Percentiles rank a stretch among this genome's conserved stretches.
These are phyloP conservation scores for Coemansia sp. DNA, from an alignment of 192 early-diverging fungal genomes.

Conservation along the genomic window DNA sequence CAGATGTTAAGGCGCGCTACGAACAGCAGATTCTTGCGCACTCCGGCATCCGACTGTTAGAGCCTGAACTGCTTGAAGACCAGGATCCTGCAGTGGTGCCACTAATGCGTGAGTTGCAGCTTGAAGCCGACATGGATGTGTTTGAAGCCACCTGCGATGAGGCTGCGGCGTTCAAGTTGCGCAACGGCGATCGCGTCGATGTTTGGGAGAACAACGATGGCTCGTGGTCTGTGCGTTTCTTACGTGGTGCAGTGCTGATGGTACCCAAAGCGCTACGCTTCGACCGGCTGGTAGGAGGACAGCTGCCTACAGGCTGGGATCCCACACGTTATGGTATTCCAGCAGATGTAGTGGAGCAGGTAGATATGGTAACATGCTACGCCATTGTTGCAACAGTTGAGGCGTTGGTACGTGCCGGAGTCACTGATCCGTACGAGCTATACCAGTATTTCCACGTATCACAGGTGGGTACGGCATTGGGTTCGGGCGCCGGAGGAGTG, in stretches of 20 bases:
- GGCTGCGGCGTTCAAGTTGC: slow-evolving; percentile 79
- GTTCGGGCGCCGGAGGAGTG: slow-evolving; percentile 90
- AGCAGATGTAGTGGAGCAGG: slow-evolving; percentile 84
- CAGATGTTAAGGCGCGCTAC: slow-evolving; percentile 87
- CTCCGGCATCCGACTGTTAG: slow-evolving; percentile 65
- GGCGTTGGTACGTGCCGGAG: slow-evolving; percentile 84
- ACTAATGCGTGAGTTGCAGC: slow-evolving; percentile 84
- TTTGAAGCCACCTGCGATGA: slow-evolving; percentile 87
- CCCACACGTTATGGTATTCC: slow-evolving; percentile 91
- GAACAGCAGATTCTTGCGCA: slow-evolving; percentile 87
- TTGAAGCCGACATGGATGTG: slow-evolving; percentile 82
- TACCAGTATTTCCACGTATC: slow-evolving; percentile 93
- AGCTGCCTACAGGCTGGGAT: slow-evolving; percentile 94
- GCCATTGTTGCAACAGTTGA: slow-evolving; percentile 87
- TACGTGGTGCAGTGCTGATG: slow-evolving; percentile 82
- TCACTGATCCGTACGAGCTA: slow-evolving; percentile 97
- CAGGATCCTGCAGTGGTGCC: slow-evolving; percentile 83
- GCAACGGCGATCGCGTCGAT: slow-evolving; percentile 76
- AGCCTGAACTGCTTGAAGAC: slow-evolving; percentile 61
- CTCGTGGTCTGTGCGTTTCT: slow-evolving; percentile 76
- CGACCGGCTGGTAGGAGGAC: slow-evolving; percentile 87
- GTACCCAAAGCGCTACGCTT: slow-evolving; percentile 93
- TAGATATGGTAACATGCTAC: slow-evolving; percentile 89
- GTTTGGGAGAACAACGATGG: slow-evolving; percentile 52
- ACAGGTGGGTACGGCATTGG: slow-evolving; percentile 86